A percentile compares a stretch with the other conserved stretches of the same genome.
phyloP scores from a whole-genome alignment of 495 filamentous ascomycete genomes.

The Copromyces sp. region DNA sequence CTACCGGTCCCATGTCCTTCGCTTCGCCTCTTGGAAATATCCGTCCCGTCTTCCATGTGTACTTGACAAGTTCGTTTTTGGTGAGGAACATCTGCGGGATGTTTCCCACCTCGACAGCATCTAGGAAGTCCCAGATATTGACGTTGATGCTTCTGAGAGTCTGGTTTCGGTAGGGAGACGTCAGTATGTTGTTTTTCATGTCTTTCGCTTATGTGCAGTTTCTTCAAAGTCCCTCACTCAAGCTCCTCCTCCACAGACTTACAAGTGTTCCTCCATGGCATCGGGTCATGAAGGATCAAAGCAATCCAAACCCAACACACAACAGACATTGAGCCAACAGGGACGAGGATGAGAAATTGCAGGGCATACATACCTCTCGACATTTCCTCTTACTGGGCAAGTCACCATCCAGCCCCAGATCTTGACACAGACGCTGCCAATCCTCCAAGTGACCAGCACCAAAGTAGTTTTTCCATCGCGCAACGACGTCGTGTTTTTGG shows the following conservation, averaged over 20 bases:
- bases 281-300: no score
- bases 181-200: neutral
- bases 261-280: no score
- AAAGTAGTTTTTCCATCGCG: slow-evolving; percentile 21
- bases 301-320: no score
- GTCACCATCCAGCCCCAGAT: slow-evolving; percentile 20
- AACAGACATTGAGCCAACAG: neutral
- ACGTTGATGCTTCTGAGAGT: slow-evolving; percentile 21
- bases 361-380: slow-evolving; percentile 16
- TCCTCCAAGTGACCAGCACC: slow-evolving; percentile 19
- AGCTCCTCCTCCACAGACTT: no score
- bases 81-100: slow-evolving; percentile 10
- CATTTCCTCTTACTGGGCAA: slow-evolving; percentile 27
- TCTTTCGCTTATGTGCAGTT: no score
- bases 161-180: slow-evolving; percentile 4
- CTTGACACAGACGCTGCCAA: slow-evolving; percentile 28
- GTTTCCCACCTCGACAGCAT: slow-evolving; percentile 9
- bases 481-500: slow-evolving; percentile 2
- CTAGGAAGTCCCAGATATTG: slow-evolving; percentile 31
- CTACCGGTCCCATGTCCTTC: slow-evolving; percentile 23
- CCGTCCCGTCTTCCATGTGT: slow-evolving; percentile 10
- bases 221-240: no score
- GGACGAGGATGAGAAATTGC: neutral
- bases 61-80: slow-evolving; percentile 10
- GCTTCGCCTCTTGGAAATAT: slow-evolving; percentile 14